These are phyloP conservation scores for Blastobotrys attinorum DNA, from an alignment of 805 yeast species.

Conservation along the genomic window DNA sequence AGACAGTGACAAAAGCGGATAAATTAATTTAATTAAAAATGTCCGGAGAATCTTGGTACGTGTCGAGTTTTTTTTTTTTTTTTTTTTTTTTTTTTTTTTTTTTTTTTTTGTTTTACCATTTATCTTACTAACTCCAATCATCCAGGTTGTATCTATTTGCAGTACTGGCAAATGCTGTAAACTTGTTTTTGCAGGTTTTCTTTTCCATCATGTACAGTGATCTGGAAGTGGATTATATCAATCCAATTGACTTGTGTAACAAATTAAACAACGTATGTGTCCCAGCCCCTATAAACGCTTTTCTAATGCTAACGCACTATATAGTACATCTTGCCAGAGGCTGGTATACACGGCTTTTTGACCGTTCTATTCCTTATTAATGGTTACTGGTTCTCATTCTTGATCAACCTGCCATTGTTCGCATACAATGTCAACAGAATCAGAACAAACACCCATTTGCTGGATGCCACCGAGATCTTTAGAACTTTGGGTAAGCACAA, in stretches of 20 bases:
- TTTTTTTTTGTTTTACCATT: neutral
- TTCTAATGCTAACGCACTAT: neutral
- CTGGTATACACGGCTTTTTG: constrained; percentile 60
- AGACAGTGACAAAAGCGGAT: too few species aligned
- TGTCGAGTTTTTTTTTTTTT: too few species aligned
- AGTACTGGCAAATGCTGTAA: constrained; percentile 76
- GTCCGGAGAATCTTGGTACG: constrained; percentile 45
- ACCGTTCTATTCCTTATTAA: constrained; percentile 66
- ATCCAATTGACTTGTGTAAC: constrained; percentile 94
- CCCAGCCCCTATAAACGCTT: neutral
- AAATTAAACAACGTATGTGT: constrained; percentile 55
- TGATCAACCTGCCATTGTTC: constrained; percentile 73
- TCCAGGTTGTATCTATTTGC: constrained; percentile 38
- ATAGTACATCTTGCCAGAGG: constrained; percentile 84
- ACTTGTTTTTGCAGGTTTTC: constrained; percentile 85
- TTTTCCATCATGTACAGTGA: constrained; percentile 95
- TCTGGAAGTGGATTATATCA: constrained; percentile 82
- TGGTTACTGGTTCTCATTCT: constrained; percentile 88
- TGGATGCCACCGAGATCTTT: constrained; percentile 97
- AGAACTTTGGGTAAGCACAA: constrained; percentile 89
- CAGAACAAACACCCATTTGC: constrained; percentile 68
- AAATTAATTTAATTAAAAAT: constrained; percentile 25
- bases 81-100: too few species aligned
- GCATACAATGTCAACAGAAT: constrained; percentile 80
- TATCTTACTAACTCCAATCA: neutral